Base-by-base conservation (phyloP, 176 grass and related monocot species). In the Tuctoria greenei region DNA sequence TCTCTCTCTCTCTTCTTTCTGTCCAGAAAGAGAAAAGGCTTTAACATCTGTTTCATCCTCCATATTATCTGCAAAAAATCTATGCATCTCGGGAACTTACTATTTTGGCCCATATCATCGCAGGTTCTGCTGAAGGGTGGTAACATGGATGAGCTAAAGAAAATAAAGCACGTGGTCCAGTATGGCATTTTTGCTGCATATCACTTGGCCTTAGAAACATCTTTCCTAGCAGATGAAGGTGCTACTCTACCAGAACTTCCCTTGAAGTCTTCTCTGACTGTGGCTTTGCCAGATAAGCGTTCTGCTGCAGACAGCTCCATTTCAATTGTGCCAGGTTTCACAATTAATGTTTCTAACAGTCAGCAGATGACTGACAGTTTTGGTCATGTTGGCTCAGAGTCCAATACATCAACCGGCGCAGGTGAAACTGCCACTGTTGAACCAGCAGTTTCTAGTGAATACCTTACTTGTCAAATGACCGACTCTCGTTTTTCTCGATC, bases 121-220 rank as follows among this genome's bases (percentile, higher is more conserved):
- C 76, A 95, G 95, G 82, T 99, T 84, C 64, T 99, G 77, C 92
- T 99, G 63, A 99, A 88, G 84, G 95, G 95, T 42, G 87, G 76
- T 76, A 92, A 55, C 82, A 56, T 90, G 44, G 74, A 92, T 79
- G 82, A 92, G 79, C 84, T 99, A 72, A 99, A 95, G 84, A 99
- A 88, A 92, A 90, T 99, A 69, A 95, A 99, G 74, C 91, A 90
- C 80, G 85, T 99, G 63, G 86, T 99, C 71, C 89, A 92, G 71
- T 91, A 92, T 75, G 95, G 91, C 70, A 91, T 99, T 86, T 99
- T 92, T 69, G 91, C 92, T 73, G 95, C 95, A 70, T 95, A 99
- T 86, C 95, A 98, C 71, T 72, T 93, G 77, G 87, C 95, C 4
- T 81, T 95, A 75, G 95, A 99, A 88, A 99, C 89, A 85, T 99